These are phyloP conservation scores for Articulospora tetracladia DNA, from an alignment of 495 filamentous ascomycete genomes.

Conservation along the genomic window DNA sequence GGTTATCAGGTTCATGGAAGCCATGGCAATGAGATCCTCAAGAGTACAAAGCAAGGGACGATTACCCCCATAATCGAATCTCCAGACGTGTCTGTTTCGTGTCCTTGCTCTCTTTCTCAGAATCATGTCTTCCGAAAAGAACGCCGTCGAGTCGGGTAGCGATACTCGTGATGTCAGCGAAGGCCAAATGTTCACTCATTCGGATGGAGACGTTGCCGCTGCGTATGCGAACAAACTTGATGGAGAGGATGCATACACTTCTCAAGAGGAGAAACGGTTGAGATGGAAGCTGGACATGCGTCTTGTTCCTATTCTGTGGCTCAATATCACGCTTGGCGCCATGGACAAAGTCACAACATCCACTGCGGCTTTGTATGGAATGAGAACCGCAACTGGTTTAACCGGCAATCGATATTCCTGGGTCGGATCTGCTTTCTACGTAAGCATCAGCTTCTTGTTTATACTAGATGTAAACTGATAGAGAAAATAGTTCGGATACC, in stretches of 20 bases:
- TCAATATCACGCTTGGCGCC: conserved; percentile 28
- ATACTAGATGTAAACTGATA: background rate
- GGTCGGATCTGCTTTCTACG: conserved; percentile 28
- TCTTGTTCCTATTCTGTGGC: conserved; percentile 38
- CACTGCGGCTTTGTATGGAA: conserved; percentile 31
- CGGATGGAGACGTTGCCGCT: conserved; percentile 11
- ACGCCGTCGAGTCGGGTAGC: background rate
- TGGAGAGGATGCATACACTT: conserved; percentile 12
- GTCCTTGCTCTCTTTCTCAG: background rate
- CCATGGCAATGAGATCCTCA: background rate
- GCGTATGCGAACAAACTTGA: conserved; percentile 5
- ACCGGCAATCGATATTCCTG: conserved; percentile 28
- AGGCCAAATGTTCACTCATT: background rate
- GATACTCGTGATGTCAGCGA: background rate
- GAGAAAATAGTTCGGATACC: conserved; percentile 49
- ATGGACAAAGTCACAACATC: conserved; percentile 36
- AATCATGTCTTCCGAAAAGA: background rate
- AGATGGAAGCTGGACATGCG: conserved; percentile 39
- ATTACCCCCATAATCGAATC: background rate
- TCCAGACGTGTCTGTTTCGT: background rate
- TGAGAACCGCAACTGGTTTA: conserved; percentile 29
- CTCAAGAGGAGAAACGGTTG: conserved; percentile 32
- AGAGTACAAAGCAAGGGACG: background rate
- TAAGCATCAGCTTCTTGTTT: conserved; percentile 8
- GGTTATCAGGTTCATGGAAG: background rate